Evolutionary conservation across 176 grass and related monocot genomes (phyloP).

Genomic region (Olyra latifolia): DNA sequence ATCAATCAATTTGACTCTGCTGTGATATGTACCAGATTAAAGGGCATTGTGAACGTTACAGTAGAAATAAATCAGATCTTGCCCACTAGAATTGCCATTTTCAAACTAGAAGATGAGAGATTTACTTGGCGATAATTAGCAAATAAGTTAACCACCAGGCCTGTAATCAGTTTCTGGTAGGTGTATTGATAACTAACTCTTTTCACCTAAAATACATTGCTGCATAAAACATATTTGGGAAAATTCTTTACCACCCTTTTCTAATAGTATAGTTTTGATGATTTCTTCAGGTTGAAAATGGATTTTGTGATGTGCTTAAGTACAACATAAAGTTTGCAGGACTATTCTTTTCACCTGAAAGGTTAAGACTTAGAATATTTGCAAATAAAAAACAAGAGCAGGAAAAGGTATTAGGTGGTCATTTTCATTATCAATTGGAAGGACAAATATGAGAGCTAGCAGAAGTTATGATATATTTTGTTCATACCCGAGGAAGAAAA

Average conservation of each 20-base stretch:
- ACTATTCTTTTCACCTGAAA: too few relatives aligned
- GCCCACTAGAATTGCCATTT: not conserved
- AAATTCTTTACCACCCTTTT: not conserved
- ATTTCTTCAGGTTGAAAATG: not conserved
- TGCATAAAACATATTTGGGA: not conserved
- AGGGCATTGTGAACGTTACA: not conserved
- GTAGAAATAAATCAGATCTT: not conserved
- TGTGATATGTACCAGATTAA: not conserved
- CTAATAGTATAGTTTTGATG: not conserved
- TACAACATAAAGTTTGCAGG: too few relatives aligned
- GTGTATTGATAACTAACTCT: not conserved
- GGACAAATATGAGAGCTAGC: not conserved
- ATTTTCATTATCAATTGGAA: not conserved
- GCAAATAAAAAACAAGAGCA: not conserved
- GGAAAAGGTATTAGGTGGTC: not conserved
- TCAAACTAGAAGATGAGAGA: not conserved
- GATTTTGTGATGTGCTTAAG: not conserved
- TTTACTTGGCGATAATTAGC: not conserved
- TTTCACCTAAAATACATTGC: not conserved
- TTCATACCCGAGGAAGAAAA: conserved; percentile 74
- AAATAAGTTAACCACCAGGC: not conserved
- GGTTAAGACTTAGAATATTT: not conserved
- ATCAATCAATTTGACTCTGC: not conserved
- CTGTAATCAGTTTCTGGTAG: not conserved
- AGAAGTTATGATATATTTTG: conserved; percentile 19